phyloP scores from a whole-genome alignment of 2,329 filamentous ascomycete genomes.

The Colletotrichum brevisporum region DNA sequence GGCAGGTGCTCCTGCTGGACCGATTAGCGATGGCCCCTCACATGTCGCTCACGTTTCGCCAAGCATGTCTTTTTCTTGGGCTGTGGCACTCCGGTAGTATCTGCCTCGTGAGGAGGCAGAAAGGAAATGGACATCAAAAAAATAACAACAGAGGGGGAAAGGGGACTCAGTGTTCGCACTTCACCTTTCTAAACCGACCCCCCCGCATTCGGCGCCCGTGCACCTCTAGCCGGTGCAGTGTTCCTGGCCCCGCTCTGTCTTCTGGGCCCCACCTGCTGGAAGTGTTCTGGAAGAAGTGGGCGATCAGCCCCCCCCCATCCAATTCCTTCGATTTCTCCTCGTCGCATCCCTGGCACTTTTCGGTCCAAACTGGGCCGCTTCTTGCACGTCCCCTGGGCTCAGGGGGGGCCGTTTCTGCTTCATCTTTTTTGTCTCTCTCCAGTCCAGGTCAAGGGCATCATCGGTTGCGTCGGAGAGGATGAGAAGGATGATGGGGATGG shows the following conservation, averaged over 20 bases:
- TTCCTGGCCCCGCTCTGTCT: not conserved
- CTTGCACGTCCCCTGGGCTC: constrained; percentile 6
- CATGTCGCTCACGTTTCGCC: constrained; percentile 28
- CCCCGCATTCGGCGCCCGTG: not conserved
- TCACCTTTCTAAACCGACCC: too few species aligned
- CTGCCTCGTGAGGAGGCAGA: too few species aligned
- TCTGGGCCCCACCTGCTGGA: constrained; percentile 23
- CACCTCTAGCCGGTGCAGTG: constrained; percentile 9
- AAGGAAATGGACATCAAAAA: too few species aligned
- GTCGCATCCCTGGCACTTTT: constrained; percentile 20
- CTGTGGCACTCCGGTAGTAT: too few species aligned
- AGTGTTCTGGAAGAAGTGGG: constrained; percentile 39
- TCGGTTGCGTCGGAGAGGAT: not conserved
- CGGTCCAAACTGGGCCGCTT: constrained; percentile 22
- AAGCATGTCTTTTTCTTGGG: constrained; percentile 4
- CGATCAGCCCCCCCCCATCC: constrained; percentile 8
- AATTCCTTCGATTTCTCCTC: constrained; percentile 21
- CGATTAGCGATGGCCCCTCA: constrained; percentile 20
- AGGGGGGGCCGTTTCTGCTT: constrained; percentile 7
- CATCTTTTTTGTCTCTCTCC: not conserved
- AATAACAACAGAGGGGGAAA: not conserved
- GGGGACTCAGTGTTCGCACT: not conserved
- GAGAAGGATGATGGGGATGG: not conserved
- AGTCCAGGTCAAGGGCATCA: not conserved
- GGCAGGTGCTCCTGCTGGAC: constrained; percentile 5